A percentile compares a stretch with the other conserved stretches of the same genome.
Conservation (phyloP, 1,139 yeast genomes). For the Pichia norvegensis region DNA sequence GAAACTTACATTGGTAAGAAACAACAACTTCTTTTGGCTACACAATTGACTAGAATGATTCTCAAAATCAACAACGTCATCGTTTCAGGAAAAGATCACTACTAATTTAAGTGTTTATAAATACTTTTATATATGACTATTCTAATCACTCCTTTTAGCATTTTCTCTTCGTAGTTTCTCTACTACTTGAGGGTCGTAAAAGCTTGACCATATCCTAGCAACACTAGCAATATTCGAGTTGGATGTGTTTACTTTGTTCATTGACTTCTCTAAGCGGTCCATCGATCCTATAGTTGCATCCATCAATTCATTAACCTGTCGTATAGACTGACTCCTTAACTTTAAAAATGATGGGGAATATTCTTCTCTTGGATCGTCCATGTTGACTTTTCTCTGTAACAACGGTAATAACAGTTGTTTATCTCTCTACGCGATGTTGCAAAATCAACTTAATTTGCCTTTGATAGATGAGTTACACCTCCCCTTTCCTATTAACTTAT, state of each 20-base stretch:
- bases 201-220: conserved; percentile 20
- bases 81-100: conserved; percentile 38
- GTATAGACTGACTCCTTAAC: conserved; percentile 11
- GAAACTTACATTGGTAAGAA: conserved; percentile 97
- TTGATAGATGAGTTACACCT: background rate
- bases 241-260: conserved; percentile 9
- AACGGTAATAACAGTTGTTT: background rate
- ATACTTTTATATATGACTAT: background rate
- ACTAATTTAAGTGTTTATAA: conserved; percentile 9
- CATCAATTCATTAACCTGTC: conserved; percentile 10
- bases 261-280: conserved; percentile 11
- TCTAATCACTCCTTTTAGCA: background rate
- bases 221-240: conserved; percentile 12
- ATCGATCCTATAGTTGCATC: conserved; percentile 7
- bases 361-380: background rate
- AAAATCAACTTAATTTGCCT: background rate
- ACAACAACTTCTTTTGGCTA: conserved; percentile 90
- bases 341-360: conserved; percentile 12
- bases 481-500: background rate
- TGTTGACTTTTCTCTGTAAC: background rate
- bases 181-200: conserved; percentile 23
- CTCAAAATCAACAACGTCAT: conserved; percentile 94
- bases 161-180: conserved; percentile 15
- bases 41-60: conserved; percentile 96
- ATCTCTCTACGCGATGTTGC: background rate